These are phyloP conservation scores for Nasturtium officinale DNA, from an alignment of 345 rosid genomes.

Conservation along the genomic window DNA sequence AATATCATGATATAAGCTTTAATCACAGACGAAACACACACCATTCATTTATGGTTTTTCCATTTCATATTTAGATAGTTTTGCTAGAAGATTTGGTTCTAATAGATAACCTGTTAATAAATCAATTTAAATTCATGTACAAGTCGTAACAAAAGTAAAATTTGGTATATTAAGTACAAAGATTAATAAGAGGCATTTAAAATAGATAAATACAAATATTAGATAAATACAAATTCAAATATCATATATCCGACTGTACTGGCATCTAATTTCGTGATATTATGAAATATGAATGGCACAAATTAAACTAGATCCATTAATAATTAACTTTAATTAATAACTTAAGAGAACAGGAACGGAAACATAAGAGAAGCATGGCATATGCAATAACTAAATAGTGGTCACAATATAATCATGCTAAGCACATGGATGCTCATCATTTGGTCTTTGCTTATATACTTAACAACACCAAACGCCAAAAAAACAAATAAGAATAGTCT, in stretches of 20 bases:
- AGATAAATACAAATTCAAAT: no score
- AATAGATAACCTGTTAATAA: no score
- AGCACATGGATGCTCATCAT: slow-evolving; percentile 45
- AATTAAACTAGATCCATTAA: not conserved
- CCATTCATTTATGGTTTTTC: not conserved
- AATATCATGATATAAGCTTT: not conserved
- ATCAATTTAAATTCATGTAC: not conserved
- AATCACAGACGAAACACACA: not conserved
- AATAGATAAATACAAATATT: not conserved
- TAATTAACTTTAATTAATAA: no score
- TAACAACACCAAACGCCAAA: slow-evolving; percentile 36
- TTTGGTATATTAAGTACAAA: not conserved
- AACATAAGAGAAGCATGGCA: slow-evolving; percentile 32
- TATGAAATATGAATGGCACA: not conserved
- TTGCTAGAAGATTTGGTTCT: not conserved
- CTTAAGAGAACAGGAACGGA: slow-evolving; percentile 10
- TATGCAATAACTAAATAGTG: slow-evolving; percentile 32
- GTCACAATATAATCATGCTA: slow-evolving; percentile 38
- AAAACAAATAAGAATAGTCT: slow-evolving; percentile 1
- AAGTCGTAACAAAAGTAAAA: not conserved
- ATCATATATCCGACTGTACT: no score
- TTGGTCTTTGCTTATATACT: slow-evolving; percentile 41
- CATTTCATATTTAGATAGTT: not conserved
- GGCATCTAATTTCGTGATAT: not conserved
- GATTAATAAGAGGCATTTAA: not conserved